Evolutionary conservation across 2,329 filamentous ascomycete species (phyloP), one percentile per base, ranked within the genome.

Genomic region (Penicillium palitans): DNA sequence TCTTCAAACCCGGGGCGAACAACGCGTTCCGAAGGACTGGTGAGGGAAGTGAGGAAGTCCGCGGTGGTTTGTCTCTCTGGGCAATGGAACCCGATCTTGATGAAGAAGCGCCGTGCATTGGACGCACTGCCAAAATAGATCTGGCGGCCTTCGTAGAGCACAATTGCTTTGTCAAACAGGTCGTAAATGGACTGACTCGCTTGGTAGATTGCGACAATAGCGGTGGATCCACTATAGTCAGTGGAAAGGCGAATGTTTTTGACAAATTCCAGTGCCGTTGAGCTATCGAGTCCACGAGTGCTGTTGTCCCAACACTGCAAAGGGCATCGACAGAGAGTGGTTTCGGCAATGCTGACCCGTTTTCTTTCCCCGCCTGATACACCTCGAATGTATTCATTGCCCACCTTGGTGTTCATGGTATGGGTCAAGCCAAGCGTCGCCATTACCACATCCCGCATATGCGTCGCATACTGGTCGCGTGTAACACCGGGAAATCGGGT

Each of bases 91-190:
- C 90, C 89, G 73, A 88, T 83, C 4, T 81, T 76, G 64, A 88
- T 83, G 58, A 92, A 91, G 73, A 84, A 92, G 0, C 69, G 71
- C 62, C 82, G 85, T 0, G 89, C 90, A 8, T 80, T 73, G 6
- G 66, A 67, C 0, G 85, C 83, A 0, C 81, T 82, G 0, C 90
- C 90, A 63, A 88, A 92, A 75, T 86, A 93, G 64, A 93, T 91
- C 67, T 91, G 84, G 0, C 87, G 82, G 1, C 89, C 90, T 65
- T 91, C 86, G 67, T 91, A 90, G 0, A 91, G 77, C 0, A 92
- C 86, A 0, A 84, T 80, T 0, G 83, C 83, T 69, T 90, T 90
- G 71, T 92, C 88, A 62, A 92, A 91, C 12, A 84, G 73, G 41
- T 86, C 80, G 52, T 79, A 79, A 25, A 79, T 75, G 8, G 71